Evolutionary conservation across 192 early-diverging fungal species (phyloP), one percentile per base, ranked within the genome.

Genomic region (Oehlia diaphana): DNA sequence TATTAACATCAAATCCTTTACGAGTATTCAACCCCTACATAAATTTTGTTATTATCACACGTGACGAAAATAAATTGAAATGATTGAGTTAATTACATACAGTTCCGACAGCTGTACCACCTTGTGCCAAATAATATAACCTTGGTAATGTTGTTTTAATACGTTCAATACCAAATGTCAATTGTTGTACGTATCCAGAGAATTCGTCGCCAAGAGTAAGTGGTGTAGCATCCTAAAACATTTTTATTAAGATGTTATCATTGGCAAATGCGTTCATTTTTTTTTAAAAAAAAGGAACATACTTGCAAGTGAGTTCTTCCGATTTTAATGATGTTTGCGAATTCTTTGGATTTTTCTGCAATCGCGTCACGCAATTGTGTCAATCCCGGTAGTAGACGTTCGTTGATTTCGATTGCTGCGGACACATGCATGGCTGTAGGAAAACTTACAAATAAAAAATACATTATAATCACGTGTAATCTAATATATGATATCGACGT

Each of bases 391-490:
- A 99, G 83, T 79, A 99, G 90, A 53, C 88, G 89, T 35, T 93
- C 84, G 88, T 93, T 89, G 78, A 98, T 92, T 82, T 95, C 94
- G 26, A 92, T 86, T 74, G 94, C 94, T 62, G 97, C 96, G n/a
- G 97, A 92, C 80, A 99, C 92, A 87, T 98, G 97, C 98, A 99
- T 99, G 79, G 97, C 96, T 37, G 97, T 98, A 33, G 98, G 98
- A 91, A 99, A 99, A 71, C 84, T 26, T 85, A 61, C 49, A 35
- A 26, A 33, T 58, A 12, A 12, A 35, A 4, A 74, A 13, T 26
- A 3, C 2, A 21, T 28, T 62, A 74, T 14, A 26, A 35, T 61
- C n/a, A 44, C 44, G 44, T 47, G 39, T 76, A 19, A 35, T n/a
- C 35, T 31, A 12, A 37, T 50, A 74, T n/a, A 77, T 50, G 6